A percentile compares a stretch with the other conserved stretches of the same genome.
Evolutionary conservation across 2,329 filamentous ascomycete species (phyloP).

Genomic region (Cryphonectria parasitica): DNA sequence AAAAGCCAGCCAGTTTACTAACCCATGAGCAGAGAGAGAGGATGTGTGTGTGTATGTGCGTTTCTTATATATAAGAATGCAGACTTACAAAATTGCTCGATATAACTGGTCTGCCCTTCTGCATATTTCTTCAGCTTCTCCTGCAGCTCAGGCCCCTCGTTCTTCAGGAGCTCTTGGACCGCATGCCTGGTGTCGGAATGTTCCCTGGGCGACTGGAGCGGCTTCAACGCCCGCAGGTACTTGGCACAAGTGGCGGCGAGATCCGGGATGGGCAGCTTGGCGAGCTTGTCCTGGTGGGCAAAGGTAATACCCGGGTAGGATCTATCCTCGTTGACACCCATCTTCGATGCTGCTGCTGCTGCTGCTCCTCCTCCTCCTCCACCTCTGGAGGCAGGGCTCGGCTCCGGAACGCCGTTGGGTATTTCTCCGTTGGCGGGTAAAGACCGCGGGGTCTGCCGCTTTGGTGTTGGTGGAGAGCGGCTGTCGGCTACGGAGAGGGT

Average conservation of each 20-base stretch:
- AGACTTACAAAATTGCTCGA: slow-evolving; percentile 93
- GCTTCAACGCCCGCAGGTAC: slow-evolving; percentile 78
- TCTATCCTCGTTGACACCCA: slow-evolving; percentile 57
- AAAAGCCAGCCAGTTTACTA: not conserved
- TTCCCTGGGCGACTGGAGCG: slow-evolving; percentile 79
- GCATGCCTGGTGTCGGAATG: slow-evolving; percentile 81
- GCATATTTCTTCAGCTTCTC: slow-evolving; percentile 91
- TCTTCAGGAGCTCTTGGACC: slow-evolving; percentile 78
- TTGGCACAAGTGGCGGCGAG: slow-evolving; percentile 76
- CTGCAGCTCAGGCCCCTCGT: slow-evolving; percentile 83
- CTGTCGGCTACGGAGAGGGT: slow-evolving; percentile 58
- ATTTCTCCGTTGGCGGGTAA: slow-evolving; percentile 42
- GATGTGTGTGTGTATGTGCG: not conserved
- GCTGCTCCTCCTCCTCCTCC: slow-evolving; percentile 43
- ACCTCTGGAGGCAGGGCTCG: slow-evolving; percentile 39
- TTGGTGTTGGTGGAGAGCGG: slow-evolving; percentile 34
- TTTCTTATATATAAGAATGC: too few relatives aligned
- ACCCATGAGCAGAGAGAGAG: not conserved
- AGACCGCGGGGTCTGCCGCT: slow-evolving; percentile 43
- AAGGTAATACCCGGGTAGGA: slow-evolving; percentile 80
- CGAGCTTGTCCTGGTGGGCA: slow-evolving; percentile 82
- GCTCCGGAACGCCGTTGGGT: slow-evolving; percentile 38
- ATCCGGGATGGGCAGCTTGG: slow-evolving; percentile 91
- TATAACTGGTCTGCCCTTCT: slow-evolving; percentile 89
- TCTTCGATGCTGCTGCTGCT: slow-evolving; percentile 34